A percentile compares a stretch with the other conserved stretches of the same genome.
Conservation (phyloP, 192 early-diverging fungal species). For the Rhizophagus clarus region DNA sequence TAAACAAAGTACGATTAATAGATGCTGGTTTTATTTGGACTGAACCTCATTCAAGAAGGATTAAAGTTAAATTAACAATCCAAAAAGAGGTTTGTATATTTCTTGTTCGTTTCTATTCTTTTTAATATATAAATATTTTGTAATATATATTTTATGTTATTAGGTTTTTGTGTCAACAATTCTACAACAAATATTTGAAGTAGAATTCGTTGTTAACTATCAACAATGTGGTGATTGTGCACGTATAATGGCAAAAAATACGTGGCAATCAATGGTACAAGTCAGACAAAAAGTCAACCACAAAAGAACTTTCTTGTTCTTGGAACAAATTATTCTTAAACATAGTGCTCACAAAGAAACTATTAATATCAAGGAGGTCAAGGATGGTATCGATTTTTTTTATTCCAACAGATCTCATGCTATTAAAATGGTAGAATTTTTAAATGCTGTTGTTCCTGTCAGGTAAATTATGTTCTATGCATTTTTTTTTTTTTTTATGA, state of each 20-base stretch:
- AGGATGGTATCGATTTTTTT: conserved; percentile 97
- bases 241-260: conserved; percentile 93
- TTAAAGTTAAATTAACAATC: conserved; percentile 98
- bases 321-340: conserved; percentile 98
- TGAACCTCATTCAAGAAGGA: conserved; percentile 80
- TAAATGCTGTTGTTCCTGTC: conserved; percentile 83
- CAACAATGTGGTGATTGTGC: conserved; percentile 98
- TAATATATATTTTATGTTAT: neutral
- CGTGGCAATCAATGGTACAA: conserved; percentile 97
- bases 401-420: conserved; percentile 88
- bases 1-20: conserved; percentile 91
- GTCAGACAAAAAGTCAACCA: conserved; percentile 97
- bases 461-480: conserved; percentile 41
- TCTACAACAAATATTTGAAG: conserved; percentile 94
- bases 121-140: neutral
- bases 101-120: neutral
- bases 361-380: conserved; percentile 96
- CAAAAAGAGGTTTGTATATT: conserved; percentile 84
- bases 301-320: conserved; percentile 97
- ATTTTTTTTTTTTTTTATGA: neutral
- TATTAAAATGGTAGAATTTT: conserved; percentile 95
- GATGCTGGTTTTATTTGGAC: conserved; percentile 99
- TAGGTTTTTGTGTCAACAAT: conserved; percentile 91
- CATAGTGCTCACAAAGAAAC: conserved; percentile 97
- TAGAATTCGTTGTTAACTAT: conserved; percentile 88